Base-by-base conservation (phyloP, 2,329 filamentous ascomycete species). In the Lomentospora prolificans region DNA sequence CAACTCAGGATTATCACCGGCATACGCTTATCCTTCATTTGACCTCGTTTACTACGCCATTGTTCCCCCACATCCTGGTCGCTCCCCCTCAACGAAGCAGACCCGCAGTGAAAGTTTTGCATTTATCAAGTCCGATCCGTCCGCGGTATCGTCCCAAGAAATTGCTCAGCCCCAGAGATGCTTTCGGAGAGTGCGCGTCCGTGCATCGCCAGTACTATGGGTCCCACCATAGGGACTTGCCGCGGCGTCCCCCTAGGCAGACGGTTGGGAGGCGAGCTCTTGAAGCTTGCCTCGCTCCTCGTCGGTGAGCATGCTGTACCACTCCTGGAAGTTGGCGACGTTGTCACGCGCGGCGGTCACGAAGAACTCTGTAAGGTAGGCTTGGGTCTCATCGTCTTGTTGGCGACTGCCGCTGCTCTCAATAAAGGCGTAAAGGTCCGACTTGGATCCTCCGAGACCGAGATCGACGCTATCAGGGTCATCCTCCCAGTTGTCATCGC, bases 381-480 rank as follows among this genome's bases (percentile, higher is more conserved):
- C 81, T 67, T 95, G 89, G 6, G 91, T 96, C 75, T 96, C 90
- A 65, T 96, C 90, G 66, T 97, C 92, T 31, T 85, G 81, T 64
- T 86, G 82, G 55, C 90, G 82, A 62, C 73, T 72, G 50, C 65
- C 76, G 55, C 77, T 76, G 14, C 78, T 77, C 48, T 85, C 85
- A 24, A 82, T 80, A 64, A 81, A 90, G 1, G 84, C 81, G 89
- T 96, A 95, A 48, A 96, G 78, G 58, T 95, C 88, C 19, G 80
- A 76, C 69, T 87, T 87, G 41, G 81, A 85, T 25, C 77, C 71
- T 3, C 79, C 84, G 10, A 86, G 74, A 44, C 82, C 84, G n/a
- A 95, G 72, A 2, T 81, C 79, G 58, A 87, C 82, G 1, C 84
- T 81, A 48, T 95, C 82, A 63, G 96, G 92, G 69, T 97, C 92